Conservation (phyloP, 2,329 filamentous ascomycete species). For the Aaosphaeria pasadenensis region DNA sequence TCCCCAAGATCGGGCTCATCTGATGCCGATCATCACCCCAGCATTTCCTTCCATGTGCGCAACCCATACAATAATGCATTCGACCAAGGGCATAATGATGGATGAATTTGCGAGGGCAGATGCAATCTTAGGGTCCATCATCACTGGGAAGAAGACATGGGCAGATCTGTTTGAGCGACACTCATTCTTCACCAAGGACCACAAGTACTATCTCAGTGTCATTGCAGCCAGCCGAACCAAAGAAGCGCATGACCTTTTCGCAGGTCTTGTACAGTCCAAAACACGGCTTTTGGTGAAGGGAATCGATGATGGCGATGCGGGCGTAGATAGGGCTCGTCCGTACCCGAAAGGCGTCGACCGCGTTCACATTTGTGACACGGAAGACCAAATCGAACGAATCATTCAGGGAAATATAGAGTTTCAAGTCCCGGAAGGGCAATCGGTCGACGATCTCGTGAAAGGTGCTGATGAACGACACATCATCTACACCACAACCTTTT, state of each 20-base stretch:
- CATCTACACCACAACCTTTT: constrained; percentile 88
- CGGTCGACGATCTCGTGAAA: constrained; percentile 37
- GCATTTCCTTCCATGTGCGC: constrained; percentile 98
- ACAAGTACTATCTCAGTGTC: constrained; percentile 94
- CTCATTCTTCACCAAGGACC: constrained; percentile 87
- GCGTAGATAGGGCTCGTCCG: constrained; percentile 78
- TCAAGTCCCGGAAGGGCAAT: constrained; percentile 48
- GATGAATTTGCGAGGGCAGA: constrained; percentile 76
- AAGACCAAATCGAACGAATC: constrained; percentile 61
- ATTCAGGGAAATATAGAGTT: constrained; percentile 61
- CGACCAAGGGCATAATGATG: constrained; percentile 80
- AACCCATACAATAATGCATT: constrained; percentile 88
- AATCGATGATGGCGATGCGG: constrained; percentile 72
- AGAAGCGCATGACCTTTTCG: constrained; percentile 83
- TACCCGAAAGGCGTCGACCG: constrained; percentile 93
- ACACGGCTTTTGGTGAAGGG: constrained; percentile 80
- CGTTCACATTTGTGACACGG: constrained; percentile 65
- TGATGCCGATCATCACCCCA: constrained; percentile 98
- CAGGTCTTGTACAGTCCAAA: constrained; percentile 90
- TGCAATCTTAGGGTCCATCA: constrained; percentile 75
- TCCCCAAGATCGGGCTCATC: constrained; percentile 74
- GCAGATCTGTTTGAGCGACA: constrained; percentile 86
- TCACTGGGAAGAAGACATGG: constrained; percentile 74
- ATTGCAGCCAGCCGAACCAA: constrained; percentile 79
- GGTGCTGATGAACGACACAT: constrained; percentile 43